A percentile compares a stretch with the other conserved stretches of the same genome.
Conservation (phyloP, 2,329 filamentous ascomycete genomes). For the Aspergillus oerlinghausenensis region DNA sequence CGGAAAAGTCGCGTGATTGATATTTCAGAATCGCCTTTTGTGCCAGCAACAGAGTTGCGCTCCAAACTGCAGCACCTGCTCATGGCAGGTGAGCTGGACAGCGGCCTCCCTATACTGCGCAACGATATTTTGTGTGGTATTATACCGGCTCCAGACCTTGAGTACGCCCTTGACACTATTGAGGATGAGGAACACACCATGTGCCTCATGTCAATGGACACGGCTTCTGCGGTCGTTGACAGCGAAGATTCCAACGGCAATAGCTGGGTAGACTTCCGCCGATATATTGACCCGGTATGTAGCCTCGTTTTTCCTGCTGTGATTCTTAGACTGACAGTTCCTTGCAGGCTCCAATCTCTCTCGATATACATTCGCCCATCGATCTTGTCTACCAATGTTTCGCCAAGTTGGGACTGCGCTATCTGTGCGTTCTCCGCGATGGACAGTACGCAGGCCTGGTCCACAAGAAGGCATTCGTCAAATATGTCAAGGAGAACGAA, state of each 20-base stretch:
- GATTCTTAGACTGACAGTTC: conserved; percentile 6
- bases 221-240: conserved; percentile 54
- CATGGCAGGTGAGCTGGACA: conserved; percentile 81
- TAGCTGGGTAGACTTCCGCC: conserved; percentile 80
- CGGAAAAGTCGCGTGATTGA: conserved; percentile 79
- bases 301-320: neutral
- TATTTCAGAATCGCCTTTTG: conserved; percentile 74
- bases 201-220: conserved; percentile 73
- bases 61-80: conserved; percentile 78
- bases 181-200: conserved; percentile 64
- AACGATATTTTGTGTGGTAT: conserved; percentile 77
- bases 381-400: conserved; percentile 96
- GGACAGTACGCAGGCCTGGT: conserved; percentile 87
- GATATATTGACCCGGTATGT: conserved; percentile 79
- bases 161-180: conserved; percentile 84
- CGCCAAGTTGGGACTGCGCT: conserved; percentile 85
- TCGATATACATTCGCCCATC: conserved; percentile 87
- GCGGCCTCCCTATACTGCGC: conserved; percentile 80
- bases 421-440: conserved; percentile 82
- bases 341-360: conserved; percentile 67
- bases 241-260: conserved; percentile 51
- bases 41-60: conserved; percentile 72
- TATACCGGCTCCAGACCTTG: conserved; percentile 89
- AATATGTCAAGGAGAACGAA: conserved; percentile 82
- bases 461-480: conserved; percentile 96